Conservation (phyloP, 1,139 yeast genomes). For the Kodamaea sp. region DNA sequence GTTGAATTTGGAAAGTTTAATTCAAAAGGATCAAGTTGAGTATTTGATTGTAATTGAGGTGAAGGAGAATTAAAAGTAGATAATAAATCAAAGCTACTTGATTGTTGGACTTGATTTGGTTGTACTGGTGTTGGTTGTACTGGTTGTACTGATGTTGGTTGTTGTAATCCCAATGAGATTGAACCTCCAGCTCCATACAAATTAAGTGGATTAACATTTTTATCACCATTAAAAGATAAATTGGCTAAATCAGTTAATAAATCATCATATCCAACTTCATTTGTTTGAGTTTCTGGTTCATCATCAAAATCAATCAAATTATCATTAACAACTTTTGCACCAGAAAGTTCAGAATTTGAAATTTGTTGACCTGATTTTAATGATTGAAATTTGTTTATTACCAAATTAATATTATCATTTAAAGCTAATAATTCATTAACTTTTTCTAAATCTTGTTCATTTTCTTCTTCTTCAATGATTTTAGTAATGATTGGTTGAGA, state of each 20-base stretch:
- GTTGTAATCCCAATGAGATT: conserved; percentile 32
- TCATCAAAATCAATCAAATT: conserved; percentile 78
- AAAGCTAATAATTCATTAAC: conserved; percentile 63
- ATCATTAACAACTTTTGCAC: conserved; percentile 39
- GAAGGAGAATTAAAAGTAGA: conserved; percentile 46
- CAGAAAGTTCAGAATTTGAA: conserved; percentile 56
- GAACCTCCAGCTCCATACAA: conserved; percentile 48
- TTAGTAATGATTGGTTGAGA: conserved; percentile 86
- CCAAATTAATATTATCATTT: conserved; percentile 72
- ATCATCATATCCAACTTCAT: conserved; percentile 56
- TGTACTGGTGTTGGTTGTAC: conserved; percentile 13
- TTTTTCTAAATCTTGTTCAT: conserved; percentile 52
- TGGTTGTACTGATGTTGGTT: conserved; percentile 14
- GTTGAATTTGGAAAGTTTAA: conserved; percentile 44
- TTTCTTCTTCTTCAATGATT: conserved; percentile 68
- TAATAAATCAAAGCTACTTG: conserved; percentile 34
- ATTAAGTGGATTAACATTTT: conserved; percentile 30
- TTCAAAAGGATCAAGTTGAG: conserved; percentile 49
- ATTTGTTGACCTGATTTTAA: conserved; percentile 62
- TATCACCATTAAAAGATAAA: conserved; percentile 43
- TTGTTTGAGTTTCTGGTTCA: conserved; percentile 37
- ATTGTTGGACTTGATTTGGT: conserved; percentile 6
- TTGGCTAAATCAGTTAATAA: conserved; percentile 69
- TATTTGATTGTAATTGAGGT: conserved; percentile 46
- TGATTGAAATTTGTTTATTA: conserved; percentile 63